Percentiles rank a stretch among this genome's conserved stretches.
phyloP scores from a whole-genome alignment of 1,284 basidiomycete genomes.

The Trametes sp. region DNA sequence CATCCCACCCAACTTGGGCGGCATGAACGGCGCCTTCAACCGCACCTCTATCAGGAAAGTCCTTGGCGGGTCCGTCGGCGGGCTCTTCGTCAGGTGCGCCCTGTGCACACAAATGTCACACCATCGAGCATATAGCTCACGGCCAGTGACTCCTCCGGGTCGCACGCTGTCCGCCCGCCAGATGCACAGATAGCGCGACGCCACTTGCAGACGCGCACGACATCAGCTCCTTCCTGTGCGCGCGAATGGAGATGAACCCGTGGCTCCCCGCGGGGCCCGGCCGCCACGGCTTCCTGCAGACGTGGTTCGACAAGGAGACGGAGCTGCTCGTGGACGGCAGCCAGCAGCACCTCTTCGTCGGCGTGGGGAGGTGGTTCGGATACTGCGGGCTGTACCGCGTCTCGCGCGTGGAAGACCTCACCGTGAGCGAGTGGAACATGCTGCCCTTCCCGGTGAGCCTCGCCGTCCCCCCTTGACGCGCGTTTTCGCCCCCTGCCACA shows the following conservation, averaged over 20 bases:
- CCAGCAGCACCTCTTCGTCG: slow-evolving; percentile 30
- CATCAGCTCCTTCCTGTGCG: slow-evolving; percentile 26
- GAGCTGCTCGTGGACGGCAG: slow-evolving; percentile 14
- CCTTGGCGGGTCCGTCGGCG: slow-evolving; percentile 8
- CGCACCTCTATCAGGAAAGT: slow-evolving; percentile 6
- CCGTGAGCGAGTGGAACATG: slow-evolving; percentile 28
- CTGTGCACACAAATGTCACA: too few species aligned
- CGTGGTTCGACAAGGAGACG: slow-evolving; percentile 19
- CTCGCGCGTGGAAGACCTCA: slow-evolving; percentile 24
- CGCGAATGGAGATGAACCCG: slow-evolving; percentile 19
- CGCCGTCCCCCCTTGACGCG: neutral
- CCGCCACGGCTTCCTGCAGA: slow-evolving; percentile 28
- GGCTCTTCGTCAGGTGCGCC: slow-evolving; percentile 2
- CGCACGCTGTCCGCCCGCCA: neutral
- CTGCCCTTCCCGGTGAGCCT: slow-evolving; percentile 25
- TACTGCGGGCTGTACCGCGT: slow-evolving; percentile 32
- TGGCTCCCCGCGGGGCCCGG: slow-evolving; percentile 30
- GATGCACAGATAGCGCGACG: slow-evolving; percentile 11
- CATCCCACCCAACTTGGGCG: neutral
- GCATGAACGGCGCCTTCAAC: slow-evolving; percentile 4
- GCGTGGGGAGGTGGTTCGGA: slow-evolving; percentile 16
- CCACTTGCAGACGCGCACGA: slow-evolving; percentile 15
- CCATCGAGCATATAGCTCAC: neutral
- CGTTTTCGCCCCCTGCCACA: neutral
- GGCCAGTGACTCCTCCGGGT: neutral